Evolutionary conservation across 1,139 yeast species (phyloP).

Genomic region (Petasospora rhodanensis): DNA sequence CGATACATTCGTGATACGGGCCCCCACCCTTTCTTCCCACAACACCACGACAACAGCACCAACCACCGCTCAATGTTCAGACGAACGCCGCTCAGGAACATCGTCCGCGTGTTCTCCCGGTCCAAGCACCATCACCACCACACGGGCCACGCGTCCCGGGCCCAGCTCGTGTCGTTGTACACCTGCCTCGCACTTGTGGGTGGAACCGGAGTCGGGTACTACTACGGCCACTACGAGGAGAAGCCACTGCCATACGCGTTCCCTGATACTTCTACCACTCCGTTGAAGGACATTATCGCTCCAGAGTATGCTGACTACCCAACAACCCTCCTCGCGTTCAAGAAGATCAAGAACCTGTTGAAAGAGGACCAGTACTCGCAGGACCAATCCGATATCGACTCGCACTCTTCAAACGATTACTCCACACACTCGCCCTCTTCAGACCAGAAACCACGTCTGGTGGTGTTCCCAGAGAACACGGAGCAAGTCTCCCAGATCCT

Average conservation of each 20-base stretch:
- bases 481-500: conserved; percentile 61
- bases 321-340: conserved; percentile 37
- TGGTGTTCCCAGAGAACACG: conserved; percentile 58
- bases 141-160: no score
- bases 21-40: no score
- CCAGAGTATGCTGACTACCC: conserved; percentile 28
- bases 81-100: background rate
- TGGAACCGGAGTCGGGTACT: conserved; percentile 13
- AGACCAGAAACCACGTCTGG: conserved; percentile 51
- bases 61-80: background rate
- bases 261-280: conserved; percentile 32
- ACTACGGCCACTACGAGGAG: conserved; percentile 13
- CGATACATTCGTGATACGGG: no score
- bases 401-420: conserved; percentile 20
- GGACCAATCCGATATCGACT: conserved; percentile 30
- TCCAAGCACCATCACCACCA: conserved; percentile 6
- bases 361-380: conserved; percentile 34
- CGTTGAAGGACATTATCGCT: conserved; percentile 24
- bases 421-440: conserved; percentile 15
- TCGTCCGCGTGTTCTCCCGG: background rate
- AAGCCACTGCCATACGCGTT: conserved; percentile 19
- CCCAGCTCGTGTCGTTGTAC: conserved; percentile 4
- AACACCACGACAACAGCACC: background rate
- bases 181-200: conserved; percentile 2
- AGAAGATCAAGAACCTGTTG: conserved; percentile 34